Percentiles rank a stretch among this genome's conserved stretches.
phyloP scores from a whole-genome alignment of 768 basidiomycete species.

The Trametes cingulata region DNA sequence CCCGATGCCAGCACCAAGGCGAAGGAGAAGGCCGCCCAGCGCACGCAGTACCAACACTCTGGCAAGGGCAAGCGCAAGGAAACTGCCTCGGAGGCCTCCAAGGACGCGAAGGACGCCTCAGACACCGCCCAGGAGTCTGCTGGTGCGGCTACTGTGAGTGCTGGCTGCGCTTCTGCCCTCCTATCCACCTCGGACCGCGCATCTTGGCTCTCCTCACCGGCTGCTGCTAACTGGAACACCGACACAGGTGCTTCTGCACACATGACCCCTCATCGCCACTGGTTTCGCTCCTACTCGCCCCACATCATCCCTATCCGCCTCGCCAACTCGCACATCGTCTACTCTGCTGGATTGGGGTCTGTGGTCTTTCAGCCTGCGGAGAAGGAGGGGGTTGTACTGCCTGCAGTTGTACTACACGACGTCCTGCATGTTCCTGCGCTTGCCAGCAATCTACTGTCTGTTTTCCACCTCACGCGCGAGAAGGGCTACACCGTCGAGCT shows the following conservation, averaged over 20 bases:
- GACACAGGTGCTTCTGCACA: slow-evolving; percentile 19
- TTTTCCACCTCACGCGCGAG: too few relatives aligned
- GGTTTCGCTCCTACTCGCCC: not conserved
- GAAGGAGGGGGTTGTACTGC: not conserved
- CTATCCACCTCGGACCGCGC: not conserved
- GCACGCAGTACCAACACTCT: too few relatives aligned
- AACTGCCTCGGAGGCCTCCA: not conserved
- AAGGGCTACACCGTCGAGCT: not conserved
- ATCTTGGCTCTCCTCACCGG: not conserved
- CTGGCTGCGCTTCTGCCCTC: slow-evolving; percentile 9
- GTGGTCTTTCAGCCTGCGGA: not conserved
- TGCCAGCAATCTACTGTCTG: too few relatives aligned
- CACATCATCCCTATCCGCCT: too few relatives aligned
- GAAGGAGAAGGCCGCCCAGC: slow-evolving; percentile 1
- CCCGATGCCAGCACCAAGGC: slow-evolving; percentile 4
- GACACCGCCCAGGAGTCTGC: not conserved
- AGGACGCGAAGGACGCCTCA: not conserved
- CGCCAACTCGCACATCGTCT: not conserved
- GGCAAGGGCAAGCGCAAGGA: not conserved
- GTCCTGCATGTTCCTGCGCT: too few relatives aligned
- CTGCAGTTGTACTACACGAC: too few relatives aligned
- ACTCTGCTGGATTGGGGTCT: not conserved
- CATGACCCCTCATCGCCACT: slow-evolving; percentile 16
- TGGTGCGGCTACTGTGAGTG: not conserved
- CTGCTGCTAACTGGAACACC: slow-evolving; percentile 11